phyloP scores from a whole-genome alignment of 108 stramenopile species.

The Conticribra guillardii region DNA sequence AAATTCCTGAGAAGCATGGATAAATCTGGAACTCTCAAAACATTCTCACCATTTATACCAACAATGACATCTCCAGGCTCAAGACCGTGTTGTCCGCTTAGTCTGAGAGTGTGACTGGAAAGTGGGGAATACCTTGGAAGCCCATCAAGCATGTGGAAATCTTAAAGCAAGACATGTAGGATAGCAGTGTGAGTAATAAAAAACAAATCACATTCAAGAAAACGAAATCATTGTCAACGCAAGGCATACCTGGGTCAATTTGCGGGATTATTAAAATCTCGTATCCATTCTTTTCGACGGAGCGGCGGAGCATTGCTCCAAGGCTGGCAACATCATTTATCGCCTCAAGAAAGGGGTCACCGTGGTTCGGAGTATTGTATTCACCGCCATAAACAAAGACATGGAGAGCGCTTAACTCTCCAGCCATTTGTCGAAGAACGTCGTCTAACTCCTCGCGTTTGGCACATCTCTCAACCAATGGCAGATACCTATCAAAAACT shows the following conservation, averaged over 20 bases:
- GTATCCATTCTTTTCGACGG: conserved; percentile 70
- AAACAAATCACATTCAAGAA: too few relatives aligned
- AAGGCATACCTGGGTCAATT: conserved; percentile 56
- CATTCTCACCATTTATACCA: conserved; percentile 75
- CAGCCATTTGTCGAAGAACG: conserved; percentile 73
- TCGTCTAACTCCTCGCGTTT: conserved; percentile 82
- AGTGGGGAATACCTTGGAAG: conserved; percentile 67
- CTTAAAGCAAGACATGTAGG: too few relatives aligned
- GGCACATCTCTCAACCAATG: conserved; percentile 60
- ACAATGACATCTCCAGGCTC: conserved; percentile 75
- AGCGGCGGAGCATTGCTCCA: conserved; percentile 61
- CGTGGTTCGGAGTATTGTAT: conserved; percentile 58
- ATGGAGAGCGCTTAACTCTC: conserved; percentile 78
- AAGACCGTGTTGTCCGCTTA: conserved; percentile 67
- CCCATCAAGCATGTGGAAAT: conserved; percentile 64
- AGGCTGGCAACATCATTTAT: conserved; percentile 65
- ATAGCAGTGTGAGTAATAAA: too few relatives aligned
- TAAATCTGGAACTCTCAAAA: conserved; percentile 68
- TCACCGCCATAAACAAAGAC: conserved; percentile 83
- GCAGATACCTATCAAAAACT: conserved; percentile 63
- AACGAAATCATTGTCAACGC: too few relatives aligned
- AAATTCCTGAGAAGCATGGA: conserved; percentile 66
- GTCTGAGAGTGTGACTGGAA: conserved; percentile 46
- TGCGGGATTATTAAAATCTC: conserved; percentile 55
- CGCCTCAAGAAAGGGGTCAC: conserved; percentile 13